Base-by-base conservation (phyloP, 2,329 filamentous ascomycete genomes). In the Hypoxylon sp. region DNA sequence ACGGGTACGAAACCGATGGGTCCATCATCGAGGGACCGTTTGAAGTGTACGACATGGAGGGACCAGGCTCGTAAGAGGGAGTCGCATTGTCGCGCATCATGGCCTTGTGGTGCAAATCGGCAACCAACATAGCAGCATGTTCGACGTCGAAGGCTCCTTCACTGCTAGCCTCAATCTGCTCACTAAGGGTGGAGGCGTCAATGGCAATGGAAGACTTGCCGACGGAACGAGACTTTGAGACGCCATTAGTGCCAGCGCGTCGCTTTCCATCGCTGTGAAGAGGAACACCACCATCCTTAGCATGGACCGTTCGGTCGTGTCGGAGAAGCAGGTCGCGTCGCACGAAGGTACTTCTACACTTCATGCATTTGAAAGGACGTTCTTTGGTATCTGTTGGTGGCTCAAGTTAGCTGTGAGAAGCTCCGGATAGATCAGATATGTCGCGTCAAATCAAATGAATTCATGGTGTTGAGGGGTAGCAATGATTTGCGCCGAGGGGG, bases 261-360 rank as follows among this genome's bases (percentile, higher is more conserved):
- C 92, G 88, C 78, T 97, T 96, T 62, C 90, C 89, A 73, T 97
- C 94, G 73, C 91, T 96, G 73, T 95, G 91, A 35, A 97, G 83
- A 61, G 93, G 93, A 42, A 94, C 84, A 62, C 94, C 93, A 64
- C 93, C 93, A 77, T 99, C 94, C 77, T 97, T 97, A 57, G 94
- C 94, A 75, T 99, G 94, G 60, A 99, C 94, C 61, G 94, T 99
- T 67, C 94, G 90, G 75, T 99, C 94, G 78, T 99, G 94, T 72
- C 94, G 89, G 63, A 99, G 86, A 43, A 99, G 86, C 58, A 99
- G 82, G 76, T 99, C 94, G 75, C 94, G 90, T 72, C 94, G 90
- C 66, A 99, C 94, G 71, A 99, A 99, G 56, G 94, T 99, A 80
- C 92, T 97, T 69, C 92, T 84, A 75, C 94, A 99, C 78, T 99